Conservation (phyloP, 495 filamentous ascomycete genomes). For the Schizothecium vesticola region DNA sequence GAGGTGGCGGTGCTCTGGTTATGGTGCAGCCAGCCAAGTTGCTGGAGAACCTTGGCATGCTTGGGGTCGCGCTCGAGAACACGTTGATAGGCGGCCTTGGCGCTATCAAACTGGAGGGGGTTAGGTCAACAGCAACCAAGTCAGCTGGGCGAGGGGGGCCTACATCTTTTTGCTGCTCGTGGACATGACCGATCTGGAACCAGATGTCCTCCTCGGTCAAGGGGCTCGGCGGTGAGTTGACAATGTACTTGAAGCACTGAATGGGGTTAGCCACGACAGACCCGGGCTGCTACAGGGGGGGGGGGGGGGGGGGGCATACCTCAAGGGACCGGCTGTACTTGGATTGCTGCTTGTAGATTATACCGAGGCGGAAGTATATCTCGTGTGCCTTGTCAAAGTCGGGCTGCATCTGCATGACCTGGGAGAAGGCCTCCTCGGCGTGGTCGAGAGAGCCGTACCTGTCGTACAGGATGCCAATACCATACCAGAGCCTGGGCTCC, state of each 20-base stretch:
- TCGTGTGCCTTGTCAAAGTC: slow-evolving; percentile 99
- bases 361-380: slow-evolving; percentile 96
- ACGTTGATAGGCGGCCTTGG: slow-evolving; percentile 84
- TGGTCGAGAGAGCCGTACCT: slow-evolving; percentile 95
- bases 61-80: slow-evolving; percentile 94
- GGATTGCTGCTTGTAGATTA: slow-evolving; percentile 98
- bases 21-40: slow-evolving; percentile 96
- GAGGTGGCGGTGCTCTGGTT: slow-evolving; percentile 87
- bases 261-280: slow-evolving; percentile 21
- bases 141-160: slow-evolving; percentile 23
- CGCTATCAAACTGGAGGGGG: slow-evolving; percentile 71
- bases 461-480: slow-evolving; percentile 97
- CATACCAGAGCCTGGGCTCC: slow-evolving; percentile 98
- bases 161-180: slow-evolving; percentile 98
- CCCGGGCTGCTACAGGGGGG: neutral
- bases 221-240: slow-evolving; percentile 84
- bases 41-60: slow-evolving; percentile 96
- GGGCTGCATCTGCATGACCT: slow-evolving; percentile 98
- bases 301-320: slow-evolving; percentile 53
- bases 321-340: slow-evolving; percentile 91
- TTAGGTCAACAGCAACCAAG: slow-evolving; percentile 23
- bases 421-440: slow-evolving; percentile 96
- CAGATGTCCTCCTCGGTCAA: slow-evolving; percentile 98
- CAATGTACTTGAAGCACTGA: slow-evolving; percentile 97
- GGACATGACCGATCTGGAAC: slow-evolving; percentile 99